Evolutionary conservation across 2,329 filamentous ascomycete genomes (phyloP), one percentile per base, ranked within the genome.

Genomic region (Emmonsiellopsis sp.): DNA sequence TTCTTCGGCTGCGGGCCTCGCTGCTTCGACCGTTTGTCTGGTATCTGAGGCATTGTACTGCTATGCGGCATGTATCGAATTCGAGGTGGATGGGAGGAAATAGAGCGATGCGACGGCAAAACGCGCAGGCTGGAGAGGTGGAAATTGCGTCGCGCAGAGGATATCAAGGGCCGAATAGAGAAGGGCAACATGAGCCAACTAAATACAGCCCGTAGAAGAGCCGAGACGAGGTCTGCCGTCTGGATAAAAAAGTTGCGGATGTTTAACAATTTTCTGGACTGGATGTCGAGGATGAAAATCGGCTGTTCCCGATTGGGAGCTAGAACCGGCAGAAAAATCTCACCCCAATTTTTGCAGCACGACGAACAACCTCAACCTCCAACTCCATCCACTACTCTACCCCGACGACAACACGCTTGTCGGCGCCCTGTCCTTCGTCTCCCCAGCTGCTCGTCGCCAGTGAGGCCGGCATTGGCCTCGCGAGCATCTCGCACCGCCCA

Each of bases 401-500:
- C 16, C 35, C 34, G n/a, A 38, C 45, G 41, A 47, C 49, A 30
- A 37, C 31, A 60, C 11, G 11, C n/a, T 47, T 16, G 35, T 31
- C 45, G 46, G 34, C 16, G 40, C 32, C 55, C 47, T 15, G 37
- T 46, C 49, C 54, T 45, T 51, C 42, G 32, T 44, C 43, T 34
- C 37, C 20, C 26, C 43, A 48, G 52, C 54, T 56, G 54, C 55
- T 34, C 54, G 48, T 57, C 54, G 59, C 53, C 15, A 46, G 40
- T 34, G 41, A 52, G 42, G 50, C 42, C 50, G 16, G 41, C 15
- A 46, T 55, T 57, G 61, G 63, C 61, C 58, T 60, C 57, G 61
- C 61, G 58, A 69, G 62, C 58, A 58, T 50, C 34, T 46, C 53
- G 34, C 47, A 53, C 55, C 64, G 70, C 50, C 53, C 64, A 70